These are phyloP conservation scores for Penicillium bovifimosum DNA, from an alignment of 495 filamentous ascomycete genomes.

Conservation along the genomic window DNA sequence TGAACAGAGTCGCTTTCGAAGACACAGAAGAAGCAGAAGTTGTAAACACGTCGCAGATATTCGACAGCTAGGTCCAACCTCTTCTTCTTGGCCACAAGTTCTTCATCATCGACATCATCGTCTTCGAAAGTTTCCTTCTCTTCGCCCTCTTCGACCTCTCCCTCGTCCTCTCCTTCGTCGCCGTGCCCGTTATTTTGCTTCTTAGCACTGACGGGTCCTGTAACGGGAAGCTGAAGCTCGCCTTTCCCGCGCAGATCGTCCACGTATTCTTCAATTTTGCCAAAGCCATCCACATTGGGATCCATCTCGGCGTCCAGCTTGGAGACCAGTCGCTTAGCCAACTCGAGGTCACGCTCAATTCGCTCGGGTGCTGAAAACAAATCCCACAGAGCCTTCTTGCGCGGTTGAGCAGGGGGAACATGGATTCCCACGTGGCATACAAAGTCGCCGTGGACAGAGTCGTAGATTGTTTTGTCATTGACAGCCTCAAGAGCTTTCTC, in stretches of 20 bases:
- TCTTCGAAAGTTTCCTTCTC: conserved; percentile 70
- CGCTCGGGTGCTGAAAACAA: conserved; percentile 87
- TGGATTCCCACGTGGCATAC: conserved; percentile 96
- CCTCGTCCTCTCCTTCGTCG: conserved; percentile 61
- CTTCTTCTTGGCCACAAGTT: conserved; percentile 90
- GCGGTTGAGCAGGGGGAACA: conserved; percentile 72
- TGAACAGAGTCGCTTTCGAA: conserved; percentile 97
- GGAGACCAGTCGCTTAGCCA: conserved; percentile 66
- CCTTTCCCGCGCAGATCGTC: conserved; percentile 70
- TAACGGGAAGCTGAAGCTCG: conserved; percentile 62
- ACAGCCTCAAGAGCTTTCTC: conserved; percentile 86
- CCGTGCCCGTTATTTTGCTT: conserved; percentile 55
- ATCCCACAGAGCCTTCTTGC: conserved; percentile 97
- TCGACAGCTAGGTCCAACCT: conserved; percentile 92
- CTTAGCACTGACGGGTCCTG: conserved; percentile 51
- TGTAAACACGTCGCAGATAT: conserved; percentile 92
- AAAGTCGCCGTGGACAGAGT: conserved; percentile 88
- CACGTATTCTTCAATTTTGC: conserved; percentile 79
- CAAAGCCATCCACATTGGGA: conserved; percentile 55
- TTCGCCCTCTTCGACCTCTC: conserved; percentile 64
- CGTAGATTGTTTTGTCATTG: conserved; percentile 94
- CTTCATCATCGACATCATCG: conserved; percentile 83
- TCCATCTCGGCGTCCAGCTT: conserved; percentile 81
- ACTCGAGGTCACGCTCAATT: conserved; percentile 75
- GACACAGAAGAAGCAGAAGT: conserved; percentile 99